Evolutionary conservation across 306 rosid species (phyloP).

Genomic region (Sechiopsis laciniata): DNA sequence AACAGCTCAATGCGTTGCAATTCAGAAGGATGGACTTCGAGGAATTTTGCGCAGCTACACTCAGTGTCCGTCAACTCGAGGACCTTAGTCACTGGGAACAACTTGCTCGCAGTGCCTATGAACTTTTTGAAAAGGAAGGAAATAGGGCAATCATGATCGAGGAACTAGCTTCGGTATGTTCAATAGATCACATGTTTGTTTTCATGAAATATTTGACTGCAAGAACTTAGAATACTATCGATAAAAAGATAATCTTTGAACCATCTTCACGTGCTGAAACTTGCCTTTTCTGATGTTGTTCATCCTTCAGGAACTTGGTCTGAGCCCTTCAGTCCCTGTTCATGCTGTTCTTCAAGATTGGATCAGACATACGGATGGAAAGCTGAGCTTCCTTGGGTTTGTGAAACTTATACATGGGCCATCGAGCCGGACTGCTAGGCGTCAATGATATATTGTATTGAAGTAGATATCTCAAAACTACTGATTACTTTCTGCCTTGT

Average conservation of each 20-base stretch:
- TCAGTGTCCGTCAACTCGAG: conserved; percentile 85
- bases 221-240: not conserved
- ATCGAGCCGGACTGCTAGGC: conserved; percentile 37
- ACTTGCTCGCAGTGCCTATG: conserved; percentile 79
- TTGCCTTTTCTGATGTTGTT: not conserved
- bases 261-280: not conserved
- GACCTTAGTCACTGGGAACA: conserved; percentile 78
- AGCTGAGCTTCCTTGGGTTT: conserved; percentile 86
- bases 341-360: conserved; percentile 91
- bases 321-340: conserved; percentile 82
- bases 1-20: conserved; percentile 77
- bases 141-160: conserved; percentile 78
- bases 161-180: conserved; percentile 87
- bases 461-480: conserved; percentile 7
- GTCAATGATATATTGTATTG: not conserved
- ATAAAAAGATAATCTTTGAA: not conserved
- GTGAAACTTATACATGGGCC: conserved; percentile 78
- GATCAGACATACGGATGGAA: conserved; percentile 90
- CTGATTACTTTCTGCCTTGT: not conserved
- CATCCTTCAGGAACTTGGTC: conserved; percentile 72
- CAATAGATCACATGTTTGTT: conserved; percentile 8
- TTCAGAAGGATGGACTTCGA: conserved; percentile 85
- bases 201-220: not conserved
- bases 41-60: conserved; percentile 76
- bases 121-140: conserved; percentile 74